Evolutionary conservation across 2,329 filamentous ascomycete genomes (phyloP), one percentile per base, ranked within the genome.

Genomic region (Corniculantispora saksenae): DNA sequence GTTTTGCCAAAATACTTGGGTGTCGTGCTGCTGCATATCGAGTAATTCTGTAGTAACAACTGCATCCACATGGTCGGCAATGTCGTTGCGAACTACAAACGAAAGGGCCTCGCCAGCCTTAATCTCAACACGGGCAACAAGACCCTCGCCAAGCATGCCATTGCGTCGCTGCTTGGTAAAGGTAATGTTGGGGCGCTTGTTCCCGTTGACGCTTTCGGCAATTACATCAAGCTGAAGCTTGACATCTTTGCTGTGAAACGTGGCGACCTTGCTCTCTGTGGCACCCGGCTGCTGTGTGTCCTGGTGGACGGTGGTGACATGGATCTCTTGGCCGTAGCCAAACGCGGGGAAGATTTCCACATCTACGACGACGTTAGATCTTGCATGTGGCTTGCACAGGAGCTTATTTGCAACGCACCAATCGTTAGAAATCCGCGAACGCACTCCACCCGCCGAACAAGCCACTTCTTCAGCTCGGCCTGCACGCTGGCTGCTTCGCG

Each of bases 301-400:
- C 66, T 83, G 79, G 12, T 83, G 72, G 29, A 91, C 81, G 2
- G 84, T 84, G 4, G 86, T 89, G 3, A 77, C 83, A 72, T 93
- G 90, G 1, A 80, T 68, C 54, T 89, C 86, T 57, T 81, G 81
- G 3, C 88, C 90, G 72, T 93, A 93, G 69, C 89, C 86, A 73
- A 92, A 91, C 1, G 89, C 86, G 1, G 91, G 91, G 69, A 92
- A 92, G 15, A 93, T 80, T 68, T 92, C 89, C 10, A 93, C 80
- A 55, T 91, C 86, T 83, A 65, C 9, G 63, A 32, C 27, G 15
- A 45, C 54, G 40, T 53, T 47, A 61, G 69, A 55, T 68, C 45
- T 25, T 38, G 48, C 38, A 54, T 53, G 48, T 6, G 19, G 51
- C 32, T 3, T 55, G 62, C 23, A 12, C 12, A n/a, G 25, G n/a